A percentile compares a stretch with the other conserved stretches of the same genome.
Conservation (phyloP, 2,329 filamentous ascomycete genomes). For the Sporothrix pseudoabietina region DNA sequence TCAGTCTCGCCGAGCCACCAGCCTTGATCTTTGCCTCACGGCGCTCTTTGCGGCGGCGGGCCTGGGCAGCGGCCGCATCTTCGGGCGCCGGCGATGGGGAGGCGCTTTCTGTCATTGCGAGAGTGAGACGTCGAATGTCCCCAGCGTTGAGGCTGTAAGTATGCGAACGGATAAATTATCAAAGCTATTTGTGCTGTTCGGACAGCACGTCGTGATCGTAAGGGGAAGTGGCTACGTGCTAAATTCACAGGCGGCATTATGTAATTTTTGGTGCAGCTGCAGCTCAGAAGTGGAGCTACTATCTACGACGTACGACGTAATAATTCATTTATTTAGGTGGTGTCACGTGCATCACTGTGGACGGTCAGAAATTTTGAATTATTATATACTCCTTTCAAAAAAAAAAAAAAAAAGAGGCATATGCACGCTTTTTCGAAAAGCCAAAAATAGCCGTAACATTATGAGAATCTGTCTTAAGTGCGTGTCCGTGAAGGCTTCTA, state of each 20-base stretch:
- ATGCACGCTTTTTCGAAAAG: neutral
- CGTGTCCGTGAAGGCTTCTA: too few relatives aligned
- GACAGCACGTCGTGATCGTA: neutral
- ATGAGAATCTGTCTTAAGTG: too few relatives aligned
- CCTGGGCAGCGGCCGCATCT: slow-evolving; percentile 60
- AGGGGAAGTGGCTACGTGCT: neutral
- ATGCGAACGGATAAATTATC: neutral
- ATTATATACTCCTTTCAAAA: neutral
- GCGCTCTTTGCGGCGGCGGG: slow-evolving; percentile 74
- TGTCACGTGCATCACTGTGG: neutral
- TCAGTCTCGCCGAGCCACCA: slow-evolving; percentile 68
- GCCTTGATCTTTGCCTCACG: slow-evolving; percentile 77
- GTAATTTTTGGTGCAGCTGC: neutral
- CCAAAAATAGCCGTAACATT: too few relatives aligned
- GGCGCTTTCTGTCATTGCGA: slow-evolving; percentile 46
- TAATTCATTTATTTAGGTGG: neutral
- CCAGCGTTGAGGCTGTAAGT: neutral
- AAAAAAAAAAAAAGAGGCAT: neutral
- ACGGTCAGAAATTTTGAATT: too few relatives aligned
- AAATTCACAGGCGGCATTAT: neutral
- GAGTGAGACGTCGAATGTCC: neutral
- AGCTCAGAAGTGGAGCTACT: neutral
- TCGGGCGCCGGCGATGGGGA: slow-evolving; percentile 39
- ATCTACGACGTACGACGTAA: too few relatives aligned
- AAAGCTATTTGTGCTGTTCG: neutral